Base-by-base conservation (phyloP, 2,329 filamentous ascomycete species). In the Fusarium decemcellulare region DNA sequence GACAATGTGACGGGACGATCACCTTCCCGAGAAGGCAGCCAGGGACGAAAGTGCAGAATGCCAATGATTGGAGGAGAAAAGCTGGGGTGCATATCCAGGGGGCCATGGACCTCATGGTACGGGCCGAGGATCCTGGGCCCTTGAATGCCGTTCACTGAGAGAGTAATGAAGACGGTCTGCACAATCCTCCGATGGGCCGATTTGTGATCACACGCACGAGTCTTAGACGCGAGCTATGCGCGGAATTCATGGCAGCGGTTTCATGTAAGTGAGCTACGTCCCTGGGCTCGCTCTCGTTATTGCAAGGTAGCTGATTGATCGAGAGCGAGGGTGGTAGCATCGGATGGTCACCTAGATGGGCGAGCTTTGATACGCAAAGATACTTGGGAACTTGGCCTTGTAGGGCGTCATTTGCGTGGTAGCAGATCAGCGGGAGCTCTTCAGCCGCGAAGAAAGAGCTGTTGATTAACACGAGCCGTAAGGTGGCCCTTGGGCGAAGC, bases 101-200 rank as follows among this genome's bases (percentile, higher is more conserved):
- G 69, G 63, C 23, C 23, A 23, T 23, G 63, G 48, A 23, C 23
- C 23, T 57, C 52, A 67, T 66, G 61, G 71, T 63, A 61, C 72
- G 72, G 72, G 63, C 72, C 72, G 72, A 74, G 68, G 53, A 74
- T 74, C 72, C 72, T 67, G 54, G 67, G 70, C 58, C 65, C 68
- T 64, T 57, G 65, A 56, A 48, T 59, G 68, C 65, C 64, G 64
- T 57, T 65, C 47, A 60, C 27, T 48, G 54, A n/a, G 30, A 34
- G 23, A 27, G 23, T 40, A 32, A 16, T 29, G 30, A 44, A 23
- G 68, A 56, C 63, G 68, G 68, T 59, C 64, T 62, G 50, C 46
- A 65, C 39, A 68, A 68, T 63, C 46, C 40, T 47, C 61, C 57
- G 61, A 71, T 71, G 68, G 65, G 68, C 64, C 68, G 68, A 65